Base-by-base conservation (phyloP, 2,329 filamentous ascomycete species). In the Phyllosticta citrichinensis region DNA sequence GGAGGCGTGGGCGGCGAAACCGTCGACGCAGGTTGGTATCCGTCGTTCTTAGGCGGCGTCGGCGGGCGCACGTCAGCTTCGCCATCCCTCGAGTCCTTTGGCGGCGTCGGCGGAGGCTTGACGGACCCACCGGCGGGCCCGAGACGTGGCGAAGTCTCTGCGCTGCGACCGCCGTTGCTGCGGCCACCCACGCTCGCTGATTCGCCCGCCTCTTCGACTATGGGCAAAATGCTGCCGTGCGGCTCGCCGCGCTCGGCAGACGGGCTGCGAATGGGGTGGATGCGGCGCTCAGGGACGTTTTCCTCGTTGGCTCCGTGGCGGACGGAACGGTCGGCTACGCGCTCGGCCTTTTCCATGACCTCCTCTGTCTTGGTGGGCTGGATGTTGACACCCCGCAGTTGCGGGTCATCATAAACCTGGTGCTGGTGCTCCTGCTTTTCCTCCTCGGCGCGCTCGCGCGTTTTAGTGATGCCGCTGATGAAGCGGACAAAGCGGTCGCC, bases 401-500 rank as follows among this genome's bases (percentile, higher is more conserved):
- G 60, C 6, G 75, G 74, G 53, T 77, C 74, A 53, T 71, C 67
- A 17, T 72, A 62, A 1, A 71, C 66, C 25, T 67, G 66, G 59
- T 66, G 62, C 25, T 67, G 66, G 59, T 66, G 62, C 62, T 72
- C 68, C 51, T 77, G 73, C 22, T 72, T 65, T 64, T 79, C 76
- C 53, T 87, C 81, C 52, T 85, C 83, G 14, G 87, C 90, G 71
- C 94, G 89, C 76, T 97, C 93, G 14, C 83, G 82, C 1, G 91
- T 94, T 84, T 92, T 95, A 20, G 94, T 97, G 65, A 96, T 87
- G 47, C 88, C 87, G 56, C 87, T 87, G 70, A 99, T 92, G 73
- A 99, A 99, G 66, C 89, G 88, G 71, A 95, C 83, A 73, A 99
- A 99, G 5, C 94, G 87, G 62, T 97, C 91, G 27, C 94, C 94